Base-by-base conservation (phyloP, 129 eudicot species). In the Pulicaria dysenterica region DNA sequence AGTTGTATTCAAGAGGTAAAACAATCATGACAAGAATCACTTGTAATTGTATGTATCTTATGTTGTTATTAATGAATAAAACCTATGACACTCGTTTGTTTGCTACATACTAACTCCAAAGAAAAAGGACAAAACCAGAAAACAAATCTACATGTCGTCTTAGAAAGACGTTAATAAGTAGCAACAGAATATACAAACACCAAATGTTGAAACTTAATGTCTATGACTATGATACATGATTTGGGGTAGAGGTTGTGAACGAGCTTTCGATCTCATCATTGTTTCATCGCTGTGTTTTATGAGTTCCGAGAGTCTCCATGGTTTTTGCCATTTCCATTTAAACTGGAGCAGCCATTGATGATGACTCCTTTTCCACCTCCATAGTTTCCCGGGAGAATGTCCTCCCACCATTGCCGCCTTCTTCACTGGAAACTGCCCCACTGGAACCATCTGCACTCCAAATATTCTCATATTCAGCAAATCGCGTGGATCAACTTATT, bases 361-460 rank as follows among this genome's bases (percentile, higher is more conserved):
- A 72, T 90, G 96, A 75, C 99, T 95, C 79, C 99, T 83, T 82
- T 95, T 88, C 99, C 97, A 95, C 69, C 96, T 91, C 99, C 99
- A 95, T 4, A 95, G 79, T 76, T 95, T 95, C 59, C 96, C 99
- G 0, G 77, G 67, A 61, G 96, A 85, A 39, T 86, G 87, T 24
- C 91, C 86, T 31, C 96, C 89, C 5, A 74, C 69, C 7, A 51
- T 3, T 55, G 89, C 65, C 55, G 86, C 49, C 83, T 95, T 95
- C 82, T 86, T 95, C 85, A 84, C 79, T 5, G 95, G 71, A 57
- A 89, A 71, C 74, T 89, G 92, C 70, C 94, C 96, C 17, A 95
- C 61, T 34, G 99, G 94, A 37, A 95, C 86, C 97, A 95, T 90
- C 99, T 92, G 84, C 54, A 80, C 9, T 13, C 45, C 40, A 59